phyloP scores from a whole-genome alignment of 2,329 filamentous ascomycete genomes.

The Diaporthe sp. region DNA sequence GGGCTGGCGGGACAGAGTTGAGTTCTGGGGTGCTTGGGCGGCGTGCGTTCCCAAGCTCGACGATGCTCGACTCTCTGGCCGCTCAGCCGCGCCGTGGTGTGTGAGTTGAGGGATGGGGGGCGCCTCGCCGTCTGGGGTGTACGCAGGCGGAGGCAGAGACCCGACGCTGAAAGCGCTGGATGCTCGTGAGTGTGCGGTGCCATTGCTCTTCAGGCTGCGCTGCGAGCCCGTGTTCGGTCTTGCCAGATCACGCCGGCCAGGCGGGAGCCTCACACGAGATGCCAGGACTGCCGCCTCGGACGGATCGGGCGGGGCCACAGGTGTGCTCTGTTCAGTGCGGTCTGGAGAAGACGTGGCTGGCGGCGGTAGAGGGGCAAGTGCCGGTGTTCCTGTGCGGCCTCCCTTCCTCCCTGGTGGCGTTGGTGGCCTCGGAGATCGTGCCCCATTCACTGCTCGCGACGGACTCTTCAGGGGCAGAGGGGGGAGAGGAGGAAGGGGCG shows the following conservation, averaged over 20 bases:
- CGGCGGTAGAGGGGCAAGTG: not conserved
- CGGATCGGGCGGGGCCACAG: not conserved
- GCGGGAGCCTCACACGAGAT: not conserved
- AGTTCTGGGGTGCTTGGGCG: not conserved
- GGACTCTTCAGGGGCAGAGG: not conserved
- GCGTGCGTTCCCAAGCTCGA: not conserved
- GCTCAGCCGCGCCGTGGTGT: not conserved
- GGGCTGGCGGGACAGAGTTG: not conserved
- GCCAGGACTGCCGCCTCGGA: not conserved
- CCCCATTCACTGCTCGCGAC: not conserved
- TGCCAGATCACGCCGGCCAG: not conserved
- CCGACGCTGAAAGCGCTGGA: constrained; percentile 22
- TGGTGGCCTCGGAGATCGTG: constrained; percentile 2
- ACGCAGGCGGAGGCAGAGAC: constrained; percentile 25
- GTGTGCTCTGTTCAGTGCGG: not conserved
- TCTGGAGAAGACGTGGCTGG: constrained; percentile 11
- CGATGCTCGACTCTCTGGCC: constrained; percentile 13
- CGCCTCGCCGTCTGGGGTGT: constrained; percentile 17
- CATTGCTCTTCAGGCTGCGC: constrained; percentile 14
- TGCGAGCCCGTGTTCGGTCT: constrained; percentile 7
- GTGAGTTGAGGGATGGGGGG: constrained; percentile 6
- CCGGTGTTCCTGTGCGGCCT: not conserved
- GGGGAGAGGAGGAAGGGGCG: constrained; percentile 43
- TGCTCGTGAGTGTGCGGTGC: constrained; percentile 11
- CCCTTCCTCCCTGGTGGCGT: constrained; percentile 1